Conservation (phyloP, 2,329 filamentous ascomycete species). For the Calycina marina region DNA sequence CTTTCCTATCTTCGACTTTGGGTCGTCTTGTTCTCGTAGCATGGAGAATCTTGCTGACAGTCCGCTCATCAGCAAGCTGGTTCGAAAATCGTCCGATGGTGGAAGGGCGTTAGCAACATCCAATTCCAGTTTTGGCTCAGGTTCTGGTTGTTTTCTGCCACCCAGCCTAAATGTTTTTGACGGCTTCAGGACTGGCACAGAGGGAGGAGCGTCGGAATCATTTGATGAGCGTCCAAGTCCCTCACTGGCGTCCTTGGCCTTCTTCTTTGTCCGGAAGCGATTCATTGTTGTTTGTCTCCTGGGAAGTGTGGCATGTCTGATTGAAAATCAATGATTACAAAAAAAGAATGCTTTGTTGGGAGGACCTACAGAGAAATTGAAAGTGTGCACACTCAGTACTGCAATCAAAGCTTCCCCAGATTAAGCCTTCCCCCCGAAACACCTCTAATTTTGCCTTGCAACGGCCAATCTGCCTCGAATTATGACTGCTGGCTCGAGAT, state of each 20-base stretch:
- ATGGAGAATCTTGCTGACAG: slow-evolving; percentile 93
- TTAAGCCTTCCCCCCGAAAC: no score
- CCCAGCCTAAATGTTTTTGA: slow-evolving; percentile 42
- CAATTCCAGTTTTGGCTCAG: slow-evolving; percentile 46
- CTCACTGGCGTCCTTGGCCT: slow-evolving; percentile 42
- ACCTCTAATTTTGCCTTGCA: no score
- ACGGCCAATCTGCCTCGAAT: no score
- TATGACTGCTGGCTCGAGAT: no score
- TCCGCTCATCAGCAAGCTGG: slow-evolving; percentile 89
- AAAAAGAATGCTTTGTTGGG: background rate
- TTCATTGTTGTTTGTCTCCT: slow-evolving; percentile 44
- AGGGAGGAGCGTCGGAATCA: slow-evolving; percentile 35
- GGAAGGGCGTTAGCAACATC: slow-evolving; percentile 65
- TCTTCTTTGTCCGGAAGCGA: slow-evolving; percentile 62
- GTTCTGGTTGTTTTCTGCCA: slow-evolving; percentile 34
- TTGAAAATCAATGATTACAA: background rate
- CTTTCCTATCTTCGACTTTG: slow-evolving; percentile 76
- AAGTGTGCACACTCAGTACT: slow-evolving; percentile 14
- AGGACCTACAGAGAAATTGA: slow-evolving; percentile 8
- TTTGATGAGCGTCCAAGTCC: slow-evolving; percentile 32
- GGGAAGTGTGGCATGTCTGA: slow-evolving; percentile 4
- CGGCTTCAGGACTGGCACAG: slow-evolving; percentile 21
- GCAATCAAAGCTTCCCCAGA: slow-evolving; percentile 9
- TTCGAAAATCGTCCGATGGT: slow-evolving; percentile 78
- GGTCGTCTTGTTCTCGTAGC: slow-evolving; percentile 88